phyloP scores from a whole-genome alignment of 2,329 filamentous ascomycete genomes.

The Colletotrichum tabaci region DNA sequence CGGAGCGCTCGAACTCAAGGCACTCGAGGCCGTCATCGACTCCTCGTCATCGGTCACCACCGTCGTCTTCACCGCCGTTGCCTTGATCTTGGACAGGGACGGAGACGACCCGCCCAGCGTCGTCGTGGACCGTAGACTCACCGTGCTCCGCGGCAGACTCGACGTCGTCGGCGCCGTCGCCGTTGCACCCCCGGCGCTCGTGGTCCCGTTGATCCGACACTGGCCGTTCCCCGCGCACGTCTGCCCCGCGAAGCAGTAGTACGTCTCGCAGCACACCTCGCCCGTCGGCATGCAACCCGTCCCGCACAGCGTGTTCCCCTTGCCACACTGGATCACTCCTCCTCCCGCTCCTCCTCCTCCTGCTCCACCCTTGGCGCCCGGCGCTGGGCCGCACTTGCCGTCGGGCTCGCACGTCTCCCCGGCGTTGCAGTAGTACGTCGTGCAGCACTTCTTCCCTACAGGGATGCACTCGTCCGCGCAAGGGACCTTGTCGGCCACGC shows the following conservation, averaged over 20 bases:
- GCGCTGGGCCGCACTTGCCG: slow-evolving; percentile 8
- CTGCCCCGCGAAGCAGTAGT: slow-evolving; percentile 43
- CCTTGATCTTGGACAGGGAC: not conserved
- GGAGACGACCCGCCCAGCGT: not conserved
- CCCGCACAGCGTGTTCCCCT: slow-evolving; percentile 44
- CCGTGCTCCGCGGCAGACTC: not conserved
- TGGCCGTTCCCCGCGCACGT: slow-evolving; percentile 26
- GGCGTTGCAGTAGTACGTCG: slow-evolving; percentile 42
- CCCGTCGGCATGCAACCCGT: slow-evolving; percentile 49
- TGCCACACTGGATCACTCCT: not conserved
- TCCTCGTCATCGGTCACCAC: not conserved
- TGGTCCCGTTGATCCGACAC: slow-evolving; percentile 11
- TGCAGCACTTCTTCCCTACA: slow-evolving; percentile 47
- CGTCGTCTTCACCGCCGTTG: not conserved
- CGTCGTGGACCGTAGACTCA: not conserved
- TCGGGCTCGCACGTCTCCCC: slow-evolving; percentile 40
- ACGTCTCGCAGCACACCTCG: slow-evolving; percentile 47
- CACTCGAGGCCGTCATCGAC: slow-evolving; percentile 25
- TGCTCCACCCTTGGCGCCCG: slow-evolving; percentile 9
- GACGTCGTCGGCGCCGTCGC: slow-evolving; percentile 4
- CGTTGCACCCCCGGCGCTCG: slow-evolving; percentile 5
- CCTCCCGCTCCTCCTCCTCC: not conserved
- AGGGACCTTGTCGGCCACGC: slow-evolving; percentile 39
- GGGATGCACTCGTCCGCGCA: slow-evolving; percentile 50
- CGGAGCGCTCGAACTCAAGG: slow-evolving; percentile 10